A percentile compares a stretch with the other conserved stretches of the same genome.
phyloP scores from a whole-genome alignment of 2,329 filamentous ascomycete species.

The Trichoderma sp. region DNA sequence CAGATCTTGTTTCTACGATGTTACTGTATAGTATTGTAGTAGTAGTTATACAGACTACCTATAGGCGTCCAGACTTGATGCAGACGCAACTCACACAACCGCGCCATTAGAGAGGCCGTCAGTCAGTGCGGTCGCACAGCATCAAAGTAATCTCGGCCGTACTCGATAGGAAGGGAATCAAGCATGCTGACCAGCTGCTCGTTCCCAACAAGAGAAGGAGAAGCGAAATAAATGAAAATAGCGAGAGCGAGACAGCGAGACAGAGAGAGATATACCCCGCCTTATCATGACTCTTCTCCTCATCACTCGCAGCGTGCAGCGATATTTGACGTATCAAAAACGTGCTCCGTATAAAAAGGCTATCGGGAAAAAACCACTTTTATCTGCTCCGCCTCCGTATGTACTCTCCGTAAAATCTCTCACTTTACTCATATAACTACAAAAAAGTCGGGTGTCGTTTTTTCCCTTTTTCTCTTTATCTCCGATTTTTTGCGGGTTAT shows the following conservation, averaged over 20 bases:
- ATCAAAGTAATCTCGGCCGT: not conserved
- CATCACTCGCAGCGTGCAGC: not conserved
- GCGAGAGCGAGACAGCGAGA: no score
- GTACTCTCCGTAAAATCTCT: not conserved
- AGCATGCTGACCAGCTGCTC: not conserved
- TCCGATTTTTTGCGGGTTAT: not conserved
- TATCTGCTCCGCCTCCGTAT: not conserved
- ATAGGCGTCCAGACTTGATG: not conserved
- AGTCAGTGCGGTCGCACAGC: not conserved
- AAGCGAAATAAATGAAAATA: not conserved
- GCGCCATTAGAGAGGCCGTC: not conserved
- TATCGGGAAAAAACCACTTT: not conserved
- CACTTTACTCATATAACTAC: not conserved
- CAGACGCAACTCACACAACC: not conserved
- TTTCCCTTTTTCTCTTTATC: no score
- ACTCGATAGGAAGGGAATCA: not conserved
- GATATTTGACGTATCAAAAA: not conserved
- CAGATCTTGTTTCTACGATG: no score
- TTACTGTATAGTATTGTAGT: not conserved
- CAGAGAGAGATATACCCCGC: not conserved
- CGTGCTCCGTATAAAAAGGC: not conserved
- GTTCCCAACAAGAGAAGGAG: not conserved
- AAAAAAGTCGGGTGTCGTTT: not conserved
- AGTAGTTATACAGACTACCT: not conserved
- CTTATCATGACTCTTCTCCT: not conserved